Conservation (phyloP, 345 rosid genomes). For the Balakata baccata region DNA sequence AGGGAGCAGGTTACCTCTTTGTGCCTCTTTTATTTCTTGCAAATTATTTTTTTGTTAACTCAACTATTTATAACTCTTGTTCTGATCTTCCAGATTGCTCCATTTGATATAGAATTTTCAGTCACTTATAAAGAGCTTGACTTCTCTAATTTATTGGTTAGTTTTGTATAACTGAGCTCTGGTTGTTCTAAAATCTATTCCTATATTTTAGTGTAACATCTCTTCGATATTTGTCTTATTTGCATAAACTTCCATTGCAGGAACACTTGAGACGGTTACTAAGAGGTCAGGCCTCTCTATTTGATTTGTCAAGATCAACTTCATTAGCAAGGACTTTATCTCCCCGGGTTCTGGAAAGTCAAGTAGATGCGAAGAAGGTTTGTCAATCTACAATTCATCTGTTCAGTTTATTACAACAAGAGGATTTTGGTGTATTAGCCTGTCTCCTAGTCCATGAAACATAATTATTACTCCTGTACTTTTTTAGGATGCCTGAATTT, state of each 20-base stretch:
- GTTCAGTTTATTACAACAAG: not conserved
- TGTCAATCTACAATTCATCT: not conserved
- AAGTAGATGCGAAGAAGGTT: conserved; percentile 97
- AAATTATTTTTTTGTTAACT: conserved; percentile 11
- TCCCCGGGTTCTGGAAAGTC: conserved; percentile 95
- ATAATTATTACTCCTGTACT: not conserved
- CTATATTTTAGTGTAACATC: conserved; percentile 5
- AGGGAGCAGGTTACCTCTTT: conserved; percentile 78
- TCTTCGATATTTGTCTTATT: not conserved
- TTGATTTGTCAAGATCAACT: conserved; percentile 95
- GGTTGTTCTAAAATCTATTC: not conserved
- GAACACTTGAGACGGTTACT: conserved; percentile 91
- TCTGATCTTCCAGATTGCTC: conserved; percentile 65
- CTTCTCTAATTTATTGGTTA: conserved; percentile 94
- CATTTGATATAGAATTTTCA: conserved; percentile 93
- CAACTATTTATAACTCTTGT: conserved; percentile 15
- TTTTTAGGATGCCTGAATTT: not conserved
- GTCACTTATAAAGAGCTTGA: conserved; percentile 97
- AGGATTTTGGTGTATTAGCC: not conserved
- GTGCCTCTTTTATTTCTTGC: conserved; percentile 18
- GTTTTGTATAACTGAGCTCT: conserved; percentile 30
- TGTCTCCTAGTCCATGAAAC: not conserved
- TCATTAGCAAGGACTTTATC: conserved; percentile 92
- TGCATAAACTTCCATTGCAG: conserved; percentile 39
- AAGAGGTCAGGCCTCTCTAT: conserved; percentile 91